Evolutionary conservation across 2,329 filamentous ascomycete species (phyloP).

Genomic region (Tolypocladium endophyticum): DNA sequence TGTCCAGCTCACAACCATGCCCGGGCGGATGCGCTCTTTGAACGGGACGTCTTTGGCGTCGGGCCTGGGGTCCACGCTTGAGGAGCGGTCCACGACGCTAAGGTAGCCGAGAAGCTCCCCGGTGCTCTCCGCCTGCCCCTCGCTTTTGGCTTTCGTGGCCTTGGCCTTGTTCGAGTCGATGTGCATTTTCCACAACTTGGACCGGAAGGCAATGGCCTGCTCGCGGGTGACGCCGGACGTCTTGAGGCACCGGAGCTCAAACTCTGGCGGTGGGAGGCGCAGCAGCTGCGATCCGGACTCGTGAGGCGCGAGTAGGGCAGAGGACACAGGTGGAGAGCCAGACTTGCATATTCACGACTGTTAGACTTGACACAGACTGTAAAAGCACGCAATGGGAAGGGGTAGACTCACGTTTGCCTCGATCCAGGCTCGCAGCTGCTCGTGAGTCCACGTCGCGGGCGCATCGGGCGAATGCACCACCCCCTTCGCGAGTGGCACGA

Average conservation of each 20-base stretch:
- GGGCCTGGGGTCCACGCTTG: slow-evolving; percentile 19
- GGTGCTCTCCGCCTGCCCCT: neutral
- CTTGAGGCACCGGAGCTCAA: slow-evolving; percentile 28
- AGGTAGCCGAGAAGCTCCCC: slow-evolving; percentile 1
- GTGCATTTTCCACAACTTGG: slow-evolving; percentile 31
- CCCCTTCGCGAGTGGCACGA: slow-evolving; percentile 16
- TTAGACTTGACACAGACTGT: neutral
- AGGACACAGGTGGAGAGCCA: slow-evolving; percentile 23
- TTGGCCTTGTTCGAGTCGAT: slow-evolving; percentile 22
- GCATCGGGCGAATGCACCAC: slow-evolving; percentile 12
- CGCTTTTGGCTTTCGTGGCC: neutral
- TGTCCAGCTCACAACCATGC: slow-evolving; percentile 28
- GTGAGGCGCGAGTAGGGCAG: slow-evolving; percentile 23
- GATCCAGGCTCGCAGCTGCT: slow-evolving; percentile 28
- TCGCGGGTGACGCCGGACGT: slow-evolving; percentile 21
- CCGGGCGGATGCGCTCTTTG: slow-evolving; percentile 27
- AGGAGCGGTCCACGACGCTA: slow-evolving; percentile 2
- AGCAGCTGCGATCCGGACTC: slow-evolving; percentile 32
- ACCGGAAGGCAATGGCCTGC: slow-evolving; percentile 29
- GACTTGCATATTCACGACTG: slow-evolving; percentile 12
- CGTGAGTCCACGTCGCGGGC: slow-evolving; percentile 29
- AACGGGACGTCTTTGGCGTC: slow-evolving; percentile 18
- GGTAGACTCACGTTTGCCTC: slow-evolving; percentile 22
- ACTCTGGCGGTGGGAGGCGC: slow-evolving; percentile 26
- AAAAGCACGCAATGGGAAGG: slow-evolving; percentile 6